phyloP scores from a whole-genome alignment of 2,329 filamentous ascomycete species.

The Paraphoma sp. region DNA sequence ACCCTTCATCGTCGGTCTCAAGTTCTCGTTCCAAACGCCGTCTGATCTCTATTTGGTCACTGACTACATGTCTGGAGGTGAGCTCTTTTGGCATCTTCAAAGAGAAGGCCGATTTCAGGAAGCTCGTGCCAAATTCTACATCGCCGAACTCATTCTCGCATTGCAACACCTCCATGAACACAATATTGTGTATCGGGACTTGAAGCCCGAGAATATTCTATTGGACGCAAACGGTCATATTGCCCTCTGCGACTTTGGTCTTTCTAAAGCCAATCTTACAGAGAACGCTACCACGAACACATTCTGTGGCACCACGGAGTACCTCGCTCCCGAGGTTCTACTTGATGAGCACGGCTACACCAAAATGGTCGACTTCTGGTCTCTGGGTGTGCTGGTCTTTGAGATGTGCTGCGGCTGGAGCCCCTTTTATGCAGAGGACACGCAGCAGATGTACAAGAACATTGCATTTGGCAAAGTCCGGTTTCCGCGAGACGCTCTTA shows the following conservation, averaged over 20 bases:
- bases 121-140: constrained; percentile 96
- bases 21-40: constrained; percentile 98
- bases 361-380: constrained; percentile 99
- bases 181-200: constrained; percentile 95
- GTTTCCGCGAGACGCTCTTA: constrained; percentile 93
- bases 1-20: constrained; percentile 95
- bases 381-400: constrained; percentile 93
- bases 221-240: constrained; percentile 98
- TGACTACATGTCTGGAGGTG: constrained; percentile 98
- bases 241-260: constrained; percentile 93
- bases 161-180: constrained; percentile 95
- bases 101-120: constrained; percentile 97
- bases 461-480: constrained; percentile 98
- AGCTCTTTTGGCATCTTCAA: constrained; percentile 98
- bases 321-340: constrained; percentile 92
- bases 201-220: constrained; percentile 97
- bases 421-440: constrained; percentile 98
- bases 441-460: constrained; percentile 99
- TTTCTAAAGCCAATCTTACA: constrained; percentile 96
- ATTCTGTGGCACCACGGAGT: constrained; percentile 98
- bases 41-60: constrained; percentile 98
- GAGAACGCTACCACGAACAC: constrained; percentile 99
- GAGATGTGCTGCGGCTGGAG: constrained; percentile 99
- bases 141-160: constrained; percentile 93
- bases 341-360: constrained; percentile 97